Conservation (phyloP, 1,139 yeast species). For the Candida tetrigidarum region DNA sequence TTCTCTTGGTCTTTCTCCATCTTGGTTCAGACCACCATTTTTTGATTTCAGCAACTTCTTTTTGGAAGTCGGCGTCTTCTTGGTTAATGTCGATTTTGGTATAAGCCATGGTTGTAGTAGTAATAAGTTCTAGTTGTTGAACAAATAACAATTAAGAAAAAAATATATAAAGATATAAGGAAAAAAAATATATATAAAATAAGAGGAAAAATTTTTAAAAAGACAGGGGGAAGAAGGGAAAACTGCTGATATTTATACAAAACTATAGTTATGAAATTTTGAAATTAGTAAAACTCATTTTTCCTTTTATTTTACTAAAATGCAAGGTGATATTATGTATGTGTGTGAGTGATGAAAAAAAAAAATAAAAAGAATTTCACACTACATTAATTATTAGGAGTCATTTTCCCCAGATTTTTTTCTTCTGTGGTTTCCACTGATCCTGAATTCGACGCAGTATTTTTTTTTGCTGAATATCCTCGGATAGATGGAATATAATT, state of each 20-base stretch:
- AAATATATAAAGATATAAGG: neutral
- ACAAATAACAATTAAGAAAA: neutral
- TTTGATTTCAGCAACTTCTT: constrained; percentile 73
- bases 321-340: neutral
- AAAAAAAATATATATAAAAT: constrained; percentile 1
- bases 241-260: constrained; percentile 6
- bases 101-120: constrained; percentile 45
- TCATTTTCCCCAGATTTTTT: constrained; percentile 13
- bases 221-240: constrained; percentile 4
- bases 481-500: constrained; percentile 9
- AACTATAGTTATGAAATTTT: neutral
- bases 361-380: neutral
- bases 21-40: constrained; percentile 95
- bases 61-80: constrained; percentile 68
- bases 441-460: constrained; percentile 3
- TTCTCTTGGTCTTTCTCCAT: constrained; percentile 87
- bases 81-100: constrained; percentile 57
- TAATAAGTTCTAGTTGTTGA: neutral
- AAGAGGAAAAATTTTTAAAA: constrained; percentile 5
- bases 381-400: neutral
- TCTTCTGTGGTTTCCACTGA: constrained; percentile 7
- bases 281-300: neutral
- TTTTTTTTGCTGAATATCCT: neutral
- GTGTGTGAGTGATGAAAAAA: neutral
- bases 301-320: neutral